A percentile compares a stretch with the other conserved stretches of the same genome.
These are phyloP conservation scores for Beauveria sp. DNA, from an alignment of 2,329 filamentous ascomycete genomes.

Conservation along the genomic window DNA sequence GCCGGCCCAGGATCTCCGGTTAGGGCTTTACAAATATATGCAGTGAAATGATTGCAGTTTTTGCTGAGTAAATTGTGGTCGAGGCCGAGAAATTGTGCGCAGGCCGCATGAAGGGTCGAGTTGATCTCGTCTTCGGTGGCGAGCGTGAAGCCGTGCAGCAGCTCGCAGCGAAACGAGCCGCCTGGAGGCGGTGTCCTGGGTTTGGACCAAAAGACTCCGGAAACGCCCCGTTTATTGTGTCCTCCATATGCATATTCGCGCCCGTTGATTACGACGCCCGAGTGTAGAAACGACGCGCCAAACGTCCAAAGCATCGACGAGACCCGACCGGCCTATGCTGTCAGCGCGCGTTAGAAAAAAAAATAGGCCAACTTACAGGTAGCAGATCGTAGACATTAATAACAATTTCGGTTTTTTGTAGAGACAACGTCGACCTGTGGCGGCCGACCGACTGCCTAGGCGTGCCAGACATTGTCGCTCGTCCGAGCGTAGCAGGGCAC, in stretches of 20 bases:
- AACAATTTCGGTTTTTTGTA: constrained; percentile 64
- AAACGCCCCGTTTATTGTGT: constrained; percentile 61
- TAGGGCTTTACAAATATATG: constrained; percentile 64
- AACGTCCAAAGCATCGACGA: constrained; percentile 72
- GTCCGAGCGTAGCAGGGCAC: neutral
- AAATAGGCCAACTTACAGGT: constrained; percentile 42
- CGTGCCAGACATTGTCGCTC: constrained; percentile 3
- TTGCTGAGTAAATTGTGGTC: constrained; percentile 74
- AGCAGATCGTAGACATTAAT: constrained; percentile 76
- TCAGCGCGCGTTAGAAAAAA: neutral
- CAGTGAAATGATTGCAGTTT: constrained; percentile 88
- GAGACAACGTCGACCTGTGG: constrained; percentile 59
- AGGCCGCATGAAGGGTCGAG: constrained; percentile 57
- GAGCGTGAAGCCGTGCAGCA: constrained; percentile 74
- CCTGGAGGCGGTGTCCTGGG: constrained; percentile 67
- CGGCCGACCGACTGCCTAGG: constrained; percentile 22
- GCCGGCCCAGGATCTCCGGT: constrained; percentile 61
- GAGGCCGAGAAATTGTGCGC: constrained; percentile 65
- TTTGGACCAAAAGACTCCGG: constrained; percentile 77
- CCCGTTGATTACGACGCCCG: constrained; percentile 72
- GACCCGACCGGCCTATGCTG: constrained; percentile 57
- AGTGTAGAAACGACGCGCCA: constrained; percentile 71
- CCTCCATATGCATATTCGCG: constrained; percentile 81
- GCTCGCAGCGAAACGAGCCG: constrained; percentile 65
- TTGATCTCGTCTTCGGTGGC: constrained; percentile 63